Conservation (phyloP, 306 rosid species). For the Erythrophleum fordii region DNA sequence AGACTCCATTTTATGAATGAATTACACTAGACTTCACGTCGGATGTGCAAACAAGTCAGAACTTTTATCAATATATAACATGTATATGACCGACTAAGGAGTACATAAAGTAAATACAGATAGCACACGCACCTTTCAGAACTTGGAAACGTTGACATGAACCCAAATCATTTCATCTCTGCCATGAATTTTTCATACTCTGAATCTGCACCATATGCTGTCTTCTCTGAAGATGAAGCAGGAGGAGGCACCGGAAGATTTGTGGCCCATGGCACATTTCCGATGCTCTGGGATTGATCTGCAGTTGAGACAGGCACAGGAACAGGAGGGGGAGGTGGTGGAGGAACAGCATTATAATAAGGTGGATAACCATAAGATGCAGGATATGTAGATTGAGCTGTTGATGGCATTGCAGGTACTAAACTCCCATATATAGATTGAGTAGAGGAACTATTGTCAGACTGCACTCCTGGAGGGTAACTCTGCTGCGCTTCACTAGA, state of each 20-base stretch:
- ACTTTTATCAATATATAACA: slow-evolving; percentile 1
- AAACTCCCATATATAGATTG: slow-evolving; percentile 71
- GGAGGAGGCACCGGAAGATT: slow-evolving; percentile 67
- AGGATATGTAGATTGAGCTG: slow-evolving; percentile 69
- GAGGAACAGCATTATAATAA: slow-evolving; percentile 82
- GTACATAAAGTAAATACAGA: slow-evolving; percentile 5
- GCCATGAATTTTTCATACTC: slow-evolving; percentile 99
- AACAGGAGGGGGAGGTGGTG: slow-evolving; percentile 71
- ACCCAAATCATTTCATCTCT: slow-evolving; percentile 78
- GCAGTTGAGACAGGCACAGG: slow-evolving; percentile 52
- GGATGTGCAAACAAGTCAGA: neutral
- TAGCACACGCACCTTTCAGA: slow-evolving; percentile 52
- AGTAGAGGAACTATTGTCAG: slow-evolving; percentile 61
- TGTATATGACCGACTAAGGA: slow-evolving; percentile 4
- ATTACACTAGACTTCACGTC: no score
- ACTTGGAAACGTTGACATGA: slow-evolving; percentile 10
- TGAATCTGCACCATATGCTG: slow-evolving; percentile 73
- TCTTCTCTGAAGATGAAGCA: slow-evolving; percentile 62
- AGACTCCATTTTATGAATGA: neutral
- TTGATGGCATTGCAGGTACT: slow-evolving; percentile 66
- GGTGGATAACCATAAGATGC: slow-evolving; percentile 80
- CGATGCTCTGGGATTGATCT: slow-evolving; percentile 36
- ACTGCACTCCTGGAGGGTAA: slow-evolving; percentile 90
- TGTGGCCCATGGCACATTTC: slow-evolving; percentile 67
- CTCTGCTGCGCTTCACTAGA: slow-evolving; percentile 78